Base-by-base conservation (phyloP, 768 basidiomycete genomes). In the Hypholoma sublateritium region DNA sequence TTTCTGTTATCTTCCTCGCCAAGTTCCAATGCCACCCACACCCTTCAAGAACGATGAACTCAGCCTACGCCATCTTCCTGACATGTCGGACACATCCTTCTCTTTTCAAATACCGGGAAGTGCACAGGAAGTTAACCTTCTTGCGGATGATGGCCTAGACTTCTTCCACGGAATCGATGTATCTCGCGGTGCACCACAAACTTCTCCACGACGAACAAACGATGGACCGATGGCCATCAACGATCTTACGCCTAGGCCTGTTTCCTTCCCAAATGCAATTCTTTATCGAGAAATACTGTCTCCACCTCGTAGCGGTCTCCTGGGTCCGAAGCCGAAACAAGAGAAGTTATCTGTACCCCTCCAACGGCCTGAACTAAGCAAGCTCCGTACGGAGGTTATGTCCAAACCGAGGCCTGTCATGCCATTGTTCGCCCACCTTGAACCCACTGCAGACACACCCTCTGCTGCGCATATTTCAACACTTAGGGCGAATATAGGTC, bases 21-120 rank as follows among this genome's bases (percentile, higher is more conserved):
- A 5, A 50, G 35, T 32, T 36, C 19, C 17, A 50, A 67, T 73
- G 65, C 66, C 67, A 60, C 69, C 61, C 50, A 50, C 39, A n/a
- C 67, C 69, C n/a, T n/a, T n/a, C n/a, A n/a, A n/a, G 39, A 74
- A 76, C 5, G 68, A 63, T 42, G 76, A 77, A 51, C 67, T 82
- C 19, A 86, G 82, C 55, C 68, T 79, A 47, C 75, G 80, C 64
- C 80, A 84, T 67, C 63, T 85, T 24, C 84, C 84, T 39, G 83
- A 86, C 59, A 65, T 77, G 50, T 81, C 80, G 22, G 76, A 80
- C 59, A 62, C 69, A n/a, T 81, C 79, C 35, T 78, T 76, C 59
- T 83, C 82, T 1, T 82, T 84, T 66, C 80, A 84, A 66, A 81
- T 86, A 35, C 84, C 86, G 3, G 69, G 71, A 7, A 63, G 70